These are phyloP conservation scores for Tetrahymena malaccensis DNA, from an alignment of 73 alveolate species.

Conservation along the genomic window DNA sequence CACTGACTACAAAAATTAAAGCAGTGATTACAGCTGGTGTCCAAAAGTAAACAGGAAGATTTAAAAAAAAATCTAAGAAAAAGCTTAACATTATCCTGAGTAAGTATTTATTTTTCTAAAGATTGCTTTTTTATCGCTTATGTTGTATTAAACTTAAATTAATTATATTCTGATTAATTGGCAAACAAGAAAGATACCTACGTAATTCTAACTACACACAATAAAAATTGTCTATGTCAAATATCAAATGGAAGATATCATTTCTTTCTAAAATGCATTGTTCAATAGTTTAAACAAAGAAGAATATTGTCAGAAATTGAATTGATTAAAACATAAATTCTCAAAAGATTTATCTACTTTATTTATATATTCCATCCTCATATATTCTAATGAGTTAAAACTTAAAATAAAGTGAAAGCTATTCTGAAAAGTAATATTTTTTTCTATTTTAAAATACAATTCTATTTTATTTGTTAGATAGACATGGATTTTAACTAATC, in stretches of 20 bases:
- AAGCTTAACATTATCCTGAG: not conserved
- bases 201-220: not conserved
- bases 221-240: not conserved
- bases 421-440: no score
- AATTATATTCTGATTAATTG: no score
- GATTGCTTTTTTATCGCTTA: not conserved
- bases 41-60: not conserved
- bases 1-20: not conserved
- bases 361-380: no score
- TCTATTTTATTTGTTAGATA: no score
- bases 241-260: no score
- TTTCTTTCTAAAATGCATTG: not conserved
- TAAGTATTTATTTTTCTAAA: not conserved
- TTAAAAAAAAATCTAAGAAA: not conserved
- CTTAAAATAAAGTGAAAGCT: not conserved
- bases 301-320: not conserved
- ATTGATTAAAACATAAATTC: not conserved
- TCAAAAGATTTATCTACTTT: not conserved
- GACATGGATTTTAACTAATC: no score
- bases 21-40: not conserved
- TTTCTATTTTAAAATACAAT: not conserved
- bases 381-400: not conserved
- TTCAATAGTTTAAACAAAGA: no score
- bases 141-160: no score
- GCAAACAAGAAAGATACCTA: not conserved